Evolutionary conservation across 139 green algal genomes (phyloP), one percentile per base, ranked within the genome.

Genomic region (Picochlorum sp.): DNA sequence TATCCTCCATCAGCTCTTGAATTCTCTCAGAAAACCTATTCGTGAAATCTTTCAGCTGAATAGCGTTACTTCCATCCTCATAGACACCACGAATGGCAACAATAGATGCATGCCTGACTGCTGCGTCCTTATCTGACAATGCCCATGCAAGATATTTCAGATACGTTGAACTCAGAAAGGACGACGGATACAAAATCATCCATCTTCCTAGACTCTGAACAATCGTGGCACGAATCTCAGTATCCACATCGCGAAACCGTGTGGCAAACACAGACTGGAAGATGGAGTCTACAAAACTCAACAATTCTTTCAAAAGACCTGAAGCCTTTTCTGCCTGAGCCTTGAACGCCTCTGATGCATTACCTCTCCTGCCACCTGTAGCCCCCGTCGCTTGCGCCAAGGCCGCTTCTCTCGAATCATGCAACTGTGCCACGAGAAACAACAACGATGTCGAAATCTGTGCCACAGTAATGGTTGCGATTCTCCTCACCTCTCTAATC

Each of bases 131-230:
- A 82, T 98, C 92, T 21, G 81, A 89, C 26, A 98, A 71, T 6
- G 84, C 82, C 91, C 92, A 98, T 6, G 85, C 92, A n/a, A 97
- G 62, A 83, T 98, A 98, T 77, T 97, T 97, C 60, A 97, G 81
- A 79, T 95, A 93, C 1, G 74, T 26, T 63, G 96, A 87, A 15
- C 76, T 68, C 44, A 97, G 74, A 71, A 92, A 98, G 47, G 76
- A 62, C 2, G 78, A 59, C 9, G 92, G 91, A 49, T 83, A 55
- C 8, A 67, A 54, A 18, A 26, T n/a, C 14, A 92, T 81, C 91
- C 92, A 98, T 57, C 62, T 13, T 1, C 88, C 90, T n/a, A 98
- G 76, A n/a, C 79, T 72, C 23, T 72, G 57, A 20, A 96, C 85
- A 20, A 92, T 84, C 0, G 76, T 66, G 18, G 73, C 66, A 8